Evolutionary conservation across 75 land plant species (phyloP).

Genomic region (Sequoia sempervirens): DNA sequence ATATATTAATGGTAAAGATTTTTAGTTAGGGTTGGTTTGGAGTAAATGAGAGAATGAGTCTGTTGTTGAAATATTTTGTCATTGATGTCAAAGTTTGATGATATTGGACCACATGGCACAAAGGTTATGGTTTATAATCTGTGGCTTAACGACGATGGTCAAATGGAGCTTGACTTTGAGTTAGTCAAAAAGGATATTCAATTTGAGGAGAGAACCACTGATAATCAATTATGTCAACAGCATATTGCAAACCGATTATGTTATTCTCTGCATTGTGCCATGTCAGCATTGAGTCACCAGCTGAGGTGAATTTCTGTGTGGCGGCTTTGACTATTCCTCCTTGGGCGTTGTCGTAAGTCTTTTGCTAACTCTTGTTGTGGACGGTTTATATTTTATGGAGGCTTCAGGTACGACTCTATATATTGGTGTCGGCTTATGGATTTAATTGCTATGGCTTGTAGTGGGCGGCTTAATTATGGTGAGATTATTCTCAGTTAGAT

Average conservation of each 20-base stretch:
- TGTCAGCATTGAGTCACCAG: too few relatives aligned
- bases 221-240: conserved; percentile 26
- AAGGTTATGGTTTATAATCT: conserved; percentile 77
- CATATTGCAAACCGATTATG: conserved; percentile 55
- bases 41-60: neutral
- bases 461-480: too few relatives aligned
- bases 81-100: conserved; percentile 44
- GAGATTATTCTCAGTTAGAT: too few relatives aligned
- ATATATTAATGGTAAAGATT: neutral
- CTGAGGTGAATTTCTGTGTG: too few relatives aligned
- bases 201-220: conserved; percentile 31
- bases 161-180: conserved; percentile 84
- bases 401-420: too few relatives aligned
- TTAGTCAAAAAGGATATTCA: conserved; percentile 76
- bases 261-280: conserved; percentile 46
- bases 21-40: neutral
- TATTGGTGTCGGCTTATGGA: too few relatives aligned
- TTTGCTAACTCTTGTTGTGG: too few relatives aligned
- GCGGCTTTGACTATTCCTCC: too few relatives aligned
- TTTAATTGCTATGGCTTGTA: too few relatives aligned
- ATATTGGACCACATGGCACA: conserved; percentile 83
- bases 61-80: neutral
- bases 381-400: too few relatives aligned
- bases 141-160: conserved; percentile 76
- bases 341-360: too few relatives aligned